Percentiles rank a stretch among this genome's conserved stretches.
Evolutionary conservation across 2,329 filamentous ascomycete species (phyloP).

Genomic region (Alternaria conjuncta): DNA sequence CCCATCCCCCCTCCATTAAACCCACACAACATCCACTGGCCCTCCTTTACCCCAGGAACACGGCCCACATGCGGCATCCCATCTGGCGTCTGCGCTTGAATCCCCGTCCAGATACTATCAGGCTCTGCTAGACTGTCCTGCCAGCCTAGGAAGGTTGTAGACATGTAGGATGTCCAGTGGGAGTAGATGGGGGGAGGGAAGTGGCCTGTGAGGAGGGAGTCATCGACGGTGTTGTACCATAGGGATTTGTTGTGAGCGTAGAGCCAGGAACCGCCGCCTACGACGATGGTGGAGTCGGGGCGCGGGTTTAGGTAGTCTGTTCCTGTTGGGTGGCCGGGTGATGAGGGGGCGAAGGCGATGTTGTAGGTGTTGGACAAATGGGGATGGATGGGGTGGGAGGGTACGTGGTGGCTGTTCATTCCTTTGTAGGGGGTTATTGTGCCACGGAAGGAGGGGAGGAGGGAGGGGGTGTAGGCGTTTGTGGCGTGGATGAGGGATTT

Average conservation of each 20-base stretch:
- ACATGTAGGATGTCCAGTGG: background rate
- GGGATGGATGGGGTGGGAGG: background rate
- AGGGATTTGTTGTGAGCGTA: background rate
- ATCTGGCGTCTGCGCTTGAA: background rate
- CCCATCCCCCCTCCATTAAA: background rate
- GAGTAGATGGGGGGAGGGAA: background rate
- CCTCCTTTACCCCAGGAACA: background rate
- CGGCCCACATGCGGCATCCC: background rate
- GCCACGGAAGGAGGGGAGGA: background rate
- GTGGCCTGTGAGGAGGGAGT: accelerated
- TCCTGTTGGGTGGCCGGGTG: background rate
- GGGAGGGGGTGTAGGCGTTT: background rate
- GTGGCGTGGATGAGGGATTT: background rate
- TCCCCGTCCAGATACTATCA: background rate
- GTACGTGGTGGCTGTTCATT: background rate
- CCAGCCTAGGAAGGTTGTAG: background rate
- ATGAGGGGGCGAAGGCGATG: constrained; percentile 21
- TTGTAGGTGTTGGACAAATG: constrained; percentile 38
- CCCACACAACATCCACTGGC: background rate
- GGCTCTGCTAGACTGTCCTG: background rate
- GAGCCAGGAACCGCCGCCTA: background rate
- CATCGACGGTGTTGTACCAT: background rate
- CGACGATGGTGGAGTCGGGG: background rate
- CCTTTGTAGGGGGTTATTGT: background rate
- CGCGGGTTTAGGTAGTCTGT: constrained; percentile 24